Evolutionary conservation across 805 yeast genomes (phyloP).

Genomic region (Candida stauntonica): DNA sequence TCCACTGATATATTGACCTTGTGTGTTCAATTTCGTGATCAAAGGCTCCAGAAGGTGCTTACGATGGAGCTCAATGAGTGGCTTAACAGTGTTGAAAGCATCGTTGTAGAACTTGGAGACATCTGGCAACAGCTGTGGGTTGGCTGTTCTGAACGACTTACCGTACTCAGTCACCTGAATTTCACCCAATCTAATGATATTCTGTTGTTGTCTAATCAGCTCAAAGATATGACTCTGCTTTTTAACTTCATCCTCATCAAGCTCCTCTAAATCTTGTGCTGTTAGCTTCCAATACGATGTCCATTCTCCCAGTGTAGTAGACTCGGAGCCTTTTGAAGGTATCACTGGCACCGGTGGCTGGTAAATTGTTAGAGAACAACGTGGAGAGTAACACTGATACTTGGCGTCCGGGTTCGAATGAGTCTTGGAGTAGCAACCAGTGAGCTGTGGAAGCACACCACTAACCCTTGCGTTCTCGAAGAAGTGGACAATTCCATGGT

Average conservation of each 20-base stretch:
- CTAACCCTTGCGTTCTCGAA: slow-evolving; percentile 29
- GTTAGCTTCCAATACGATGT: slow-evolving; percentile 61
- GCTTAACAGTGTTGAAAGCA: slow-evolving; percentile 53
- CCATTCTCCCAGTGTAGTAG: slow-evolving; percentile 47
- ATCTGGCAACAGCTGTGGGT: slow-evolving; percentile 42
- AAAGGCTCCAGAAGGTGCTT: slow-evolving; percentile 53
- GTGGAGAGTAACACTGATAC: slow-evolving; percentile 31
- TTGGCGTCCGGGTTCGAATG: slow-evolving; percentile 17
- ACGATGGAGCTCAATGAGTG: slow-evolving; percentile 52
- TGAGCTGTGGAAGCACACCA: slow-evolving; percentile 42
- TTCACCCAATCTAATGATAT: slow-evolving; percentile 61
- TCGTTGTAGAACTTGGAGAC: slow-evolving; percentile 54
- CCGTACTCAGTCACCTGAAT: slow-evolving; percentile 61
- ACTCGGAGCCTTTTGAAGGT: slow-evolving; percentile 14
- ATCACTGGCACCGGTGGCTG: slow-evolving; percentile 22
- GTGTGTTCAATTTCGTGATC: slow-evolving; percentile 48
- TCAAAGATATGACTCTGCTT: slow-evolving; percentile 76
- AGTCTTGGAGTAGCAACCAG: slow-evolving; percentile 41
- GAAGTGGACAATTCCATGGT: slow-evolving; percentile 25
- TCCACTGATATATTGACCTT: slow-evolving; percentile 63
- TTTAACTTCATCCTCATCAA: slow-evolving; percentile 49
- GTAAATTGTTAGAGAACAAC: slow-evolving; percentile 30
- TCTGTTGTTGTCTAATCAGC: slow-evolving; percentile 64
- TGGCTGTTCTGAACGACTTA: slow-evolving; percentile 33
- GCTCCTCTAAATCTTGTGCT: slow-evolving; percentile 46